Evolutionary conservation across 805 yeast genomes (phyloP), one percentile per base, ranked within the genome.

Genomic region (Kazachstania kunashirensis): DNA sequence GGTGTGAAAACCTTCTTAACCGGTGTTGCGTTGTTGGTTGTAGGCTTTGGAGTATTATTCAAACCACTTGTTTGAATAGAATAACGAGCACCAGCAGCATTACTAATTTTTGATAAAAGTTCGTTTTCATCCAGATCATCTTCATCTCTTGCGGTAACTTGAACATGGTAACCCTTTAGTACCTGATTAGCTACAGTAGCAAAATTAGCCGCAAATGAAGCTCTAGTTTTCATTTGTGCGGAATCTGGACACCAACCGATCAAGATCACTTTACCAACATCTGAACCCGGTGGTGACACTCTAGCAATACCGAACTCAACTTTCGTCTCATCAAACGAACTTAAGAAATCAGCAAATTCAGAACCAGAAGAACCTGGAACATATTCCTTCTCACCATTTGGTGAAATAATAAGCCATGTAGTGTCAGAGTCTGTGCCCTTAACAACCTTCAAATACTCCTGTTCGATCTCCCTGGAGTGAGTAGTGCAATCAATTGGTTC

Each of bases 161-260:
- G 96, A 37, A 92, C 88, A 57, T 92, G 98, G 63, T 89, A 92
- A 32, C 95, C 94, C 47, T 70, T 69, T 52, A 83, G 68, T 15
- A 75, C 66, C 41, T 70, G 75, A 33, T 56, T 55, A 19, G 86
- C 74, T 15, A 83, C 82, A 28, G 78, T 83, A 28, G 84, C 85
- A 47, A 81, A 78, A 59, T 82, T 83, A 42, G 75, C 63, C 19
- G 89, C 86, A 61, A 78, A 83, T 2, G 86, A 77, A 31, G 84
- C 71, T 49, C 85, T 73, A 19, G 79, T 68, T 54, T 78, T 81
- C 53, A 67, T 69, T 45, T 96, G 94, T 16, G 95, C 88, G 39
- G 89, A 84, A 59, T 92, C 97, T 6, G 98, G 98, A 63, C 95
- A 84, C 96, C 96, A 89, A 35, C 96, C 97, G 26, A 92, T 68